These are phyloP conservation scores for Berberis vulgaris DNA, from an alignment of 164 flowering plant genomes.

Conservation along the genomic window DNA sequence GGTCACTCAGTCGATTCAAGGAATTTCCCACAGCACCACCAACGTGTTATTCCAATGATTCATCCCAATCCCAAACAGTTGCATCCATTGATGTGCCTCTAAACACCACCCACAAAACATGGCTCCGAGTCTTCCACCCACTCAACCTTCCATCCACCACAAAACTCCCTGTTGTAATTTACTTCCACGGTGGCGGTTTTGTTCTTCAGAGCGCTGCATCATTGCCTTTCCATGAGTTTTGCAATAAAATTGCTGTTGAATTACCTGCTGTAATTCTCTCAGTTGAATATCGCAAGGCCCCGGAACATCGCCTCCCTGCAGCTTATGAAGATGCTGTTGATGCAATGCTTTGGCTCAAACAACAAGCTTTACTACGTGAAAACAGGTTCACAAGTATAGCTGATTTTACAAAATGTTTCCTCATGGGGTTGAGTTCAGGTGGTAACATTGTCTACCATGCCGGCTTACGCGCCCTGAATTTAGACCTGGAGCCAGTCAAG, in stretches of 20 bases:
- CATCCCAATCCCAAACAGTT: constrained; percentile 1
- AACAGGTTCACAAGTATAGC: neutral
- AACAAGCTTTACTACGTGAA: neutral
- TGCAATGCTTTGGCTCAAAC: constrained; percentile 37
- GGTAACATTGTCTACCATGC: constrained; percentile 2
- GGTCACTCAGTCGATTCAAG: no score
- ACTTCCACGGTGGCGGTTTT: constrained; percentile 70
- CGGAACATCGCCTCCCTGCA: constrained; percentile 69
- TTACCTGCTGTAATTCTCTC: constrained; percentile 37
- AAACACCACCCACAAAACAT: constrained; percentile 31
- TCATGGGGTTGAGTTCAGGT: constrained; percentile 9
- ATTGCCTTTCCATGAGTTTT: constrained; percentile 27
- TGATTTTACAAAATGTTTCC: constrained; percentile 4
- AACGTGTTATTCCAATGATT: neutral
- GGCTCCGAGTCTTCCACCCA: constrained; percentile 40
- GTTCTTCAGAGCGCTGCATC: constrained; percentile 30
- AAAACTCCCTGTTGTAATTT: constrained; percentile 44
- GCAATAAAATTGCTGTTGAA: constrained; percentile 24
- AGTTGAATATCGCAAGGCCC: constrained; percentile 61
- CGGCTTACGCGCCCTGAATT: neutral
- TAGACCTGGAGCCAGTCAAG: constrained; percentile 7
- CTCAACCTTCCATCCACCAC: constrained; percentile 2
- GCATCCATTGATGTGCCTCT: constrained; percentile 43
- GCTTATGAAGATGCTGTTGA: constrained; percentile 57
- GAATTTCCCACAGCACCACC: no score